phyloP scores from a whole-genome alignment of 768 basidiomycete species.

The Psilocybe cubensis region DNA sequence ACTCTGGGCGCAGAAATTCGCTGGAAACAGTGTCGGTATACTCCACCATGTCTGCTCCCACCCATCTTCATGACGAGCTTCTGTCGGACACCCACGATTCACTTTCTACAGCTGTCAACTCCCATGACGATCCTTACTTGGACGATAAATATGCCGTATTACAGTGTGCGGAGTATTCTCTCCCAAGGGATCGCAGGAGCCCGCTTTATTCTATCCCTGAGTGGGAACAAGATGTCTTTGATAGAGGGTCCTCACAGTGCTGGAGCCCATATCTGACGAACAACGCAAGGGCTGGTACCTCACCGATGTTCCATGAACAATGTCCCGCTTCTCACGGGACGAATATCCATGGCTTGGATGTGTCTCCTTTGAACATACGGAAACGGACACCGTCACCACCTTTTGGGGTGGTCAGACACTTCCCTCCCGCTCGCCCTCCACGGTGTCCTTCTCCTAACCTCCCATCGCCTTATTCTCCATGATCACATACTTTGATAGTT shows the following conservation, averaged over 20 bases:
- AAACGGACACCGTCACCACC: not conserved
- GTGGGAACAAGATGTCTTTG: not conserved
- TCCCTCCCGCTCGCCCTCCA: not conserved
- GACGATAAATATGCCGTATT: not conserved
- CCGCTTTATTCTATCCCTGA: not conserved
- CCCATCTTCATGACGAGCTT: conserved; percentile 17
- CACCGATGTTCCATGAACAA: not conserved
- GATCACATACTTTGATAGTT: not conserved
- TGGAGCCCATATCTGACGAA: not conserved
- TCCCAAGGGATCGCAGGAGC: not conserved
- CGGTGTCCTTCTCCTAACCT: not conserved
- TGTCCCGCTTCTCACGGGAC: not conserved
- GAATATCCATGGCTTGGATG: not conserved
- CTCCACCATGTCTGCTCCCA: conserved; percentile 38
- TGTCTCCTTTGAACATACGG: not conserved
- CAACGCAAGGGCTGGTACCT: not conserved
- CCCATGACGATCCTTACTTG: not conserved
- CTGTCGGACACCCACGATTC: conserved; percentile 1
- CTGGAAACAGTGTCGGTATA: conserved; percentile 35
- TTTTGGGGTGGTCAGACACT: not conserved
- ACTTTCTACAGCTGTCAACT: not conserved
- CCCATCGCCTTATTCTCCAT: not conserved
- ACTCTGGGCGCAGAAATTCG: not conserved
- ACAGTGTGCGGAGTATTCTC: not conserved
- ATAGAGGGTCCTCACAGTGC: not conserved